Evolutionary conservation across 179 eudicot species (phyloP), one percentile per base, ranked within the genome.

Genomic region (Silene coronaria): DNA sequence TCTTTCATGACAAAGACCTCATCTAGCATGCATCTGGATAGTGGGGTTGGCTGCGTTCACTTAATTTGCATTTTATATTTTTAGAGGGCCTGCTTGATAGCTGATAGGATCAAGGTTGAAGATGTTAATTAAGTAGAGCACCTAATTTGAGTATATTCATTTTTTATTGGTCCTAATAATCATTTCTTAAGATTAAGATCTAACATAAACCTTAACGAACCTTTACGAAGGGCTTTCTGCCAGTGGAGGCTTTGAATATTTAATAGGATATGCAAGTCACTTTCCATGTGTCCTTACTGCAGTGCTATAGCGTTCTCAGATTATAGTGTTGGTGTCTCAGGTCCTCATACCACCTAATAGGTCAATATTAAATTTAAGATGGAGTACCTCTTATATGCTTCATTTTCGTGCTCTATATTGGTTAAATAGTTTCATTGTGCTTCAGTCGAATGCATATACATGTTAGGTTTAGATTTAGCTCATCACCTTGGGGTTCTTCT

Each of bases 71-170:
- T n/a, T 19, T 68, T 38, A 2, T 68, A 38, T 38, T 66, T 66
- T 11, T 38, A 68, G 57, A 68, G 72, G 30, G 55, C 55, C n/a
- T 11, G 72, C 17, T 68, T 13, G 27, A 68, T 69, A 69, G 58
- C 38, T 13, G 72, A 23, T 22, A 42, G 57, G 16, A 19, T 36
- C 71, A 67, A 34, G 26, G 55, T 48, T 19, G 53, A 4, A 42
- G 57, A 67, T 67, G 48, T 36, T 36, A 38, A 67, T 67, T 0
- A 69, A 69, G 32, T 69, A 45, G 72, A 12, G 72, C 27, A 69
- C 72, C 72, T 42, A 21, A 69, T 32, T 42, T 30, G 59, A 17
- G 59, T 55, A 55, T 67, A 16, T 42, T 14, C 23, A 42, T 23
- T 51, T 23, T 13, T 36, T 45, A 67, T 8, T 67, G 6, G 42